Conservation (phyloP, 2,329 filamentous ascomycete genomes). For the Emydomyces testavorans region DNA sequence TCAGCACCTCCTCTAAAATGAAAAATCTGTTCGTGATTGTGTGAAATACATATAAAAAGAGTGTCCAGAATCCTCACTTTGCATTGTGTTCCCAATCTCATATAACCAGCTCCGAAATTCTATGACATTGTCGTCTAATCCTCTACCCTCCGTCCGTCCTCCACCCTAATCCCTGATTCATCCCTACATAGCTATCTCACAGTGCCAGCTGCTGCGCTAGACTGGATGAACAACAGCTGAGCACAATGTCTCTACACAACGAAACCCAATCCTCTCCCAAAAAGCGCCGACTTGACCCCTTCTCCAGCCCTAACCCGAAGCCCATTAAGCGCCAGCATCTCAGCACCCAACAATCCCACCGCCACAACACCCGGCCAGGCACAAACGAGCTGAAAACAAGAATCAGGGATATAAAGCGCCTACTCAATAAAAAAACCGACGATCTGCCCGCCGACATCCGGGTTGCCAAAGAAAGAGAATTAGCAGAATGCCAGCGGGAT, state of each 20-base stretch:
- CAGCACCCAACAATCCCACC: background rate
- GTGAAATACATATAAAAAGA: too few species aligned
- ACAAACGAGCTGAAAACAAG: constrained; percentile 44
- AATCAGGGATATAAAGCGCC: constrained; percentile 45
- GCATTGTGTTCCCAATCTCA: background rate
- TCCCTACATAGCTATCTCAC: too few species aligned
- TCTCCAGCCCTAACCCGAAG: constrained; percentile 2
- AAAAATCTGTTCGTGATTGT: too few species aligned
- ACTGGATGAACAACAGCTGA: background rate
- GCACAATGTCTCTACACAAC: constrained; percentile 6
- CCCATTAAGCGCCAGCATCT: constrained; percentile 7
- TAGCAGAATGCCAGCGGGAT: constrained; percentile 47
- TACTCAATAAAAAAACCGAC: constrained; percentile 33
- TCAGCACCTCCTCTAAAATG: too few species aligned
- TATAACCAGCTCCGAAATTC: too few species aligned
- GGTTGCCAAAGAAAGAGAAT: constrained; percentile 48
- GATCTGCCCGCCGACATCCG: constrained; percentile 45
- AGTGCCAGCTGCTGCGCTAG: background rate
- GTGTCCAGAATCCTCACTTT: background rate
- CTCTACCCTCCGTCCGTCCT: too few species aligned
- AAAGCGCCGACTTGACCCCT: constrained; percentile 6
- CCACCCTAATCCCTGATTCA: background rate
- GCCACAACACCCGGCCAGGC: constrained; percentile 19
- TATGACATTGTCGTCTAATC: too few species aligned
- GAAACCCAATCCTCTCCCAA: constrained; percentile 4